Evolutionary conservation across 352 stramenopile genomes (phyloP), one percentile per base, ranked within the genome.

Genomic region (Phytophthora brassicae): DNA sequence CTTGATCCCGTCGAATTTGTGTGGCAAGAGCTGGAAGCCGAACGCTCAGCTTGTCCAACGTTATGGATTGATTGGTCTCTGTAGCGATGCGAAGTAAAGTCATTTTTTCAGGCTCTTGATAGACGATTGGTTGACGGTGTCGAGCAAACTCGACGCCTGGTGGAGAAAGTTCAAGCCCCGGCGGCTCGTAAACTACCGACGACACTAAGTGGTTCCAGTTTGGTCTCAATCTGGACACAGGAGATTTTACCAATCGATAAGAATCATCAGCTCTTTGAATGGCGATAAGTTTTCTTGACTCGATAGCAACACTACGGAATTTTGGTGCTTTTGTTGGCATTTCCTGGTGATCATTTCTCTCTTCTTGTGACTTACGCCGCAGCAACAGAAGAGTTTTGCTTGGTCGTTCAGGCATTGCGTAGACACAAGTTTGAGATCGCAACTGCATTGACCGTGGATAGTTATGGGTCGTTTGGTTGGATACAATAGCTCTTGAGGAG

Each of bases 371-470:
- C 0, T 16, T 53, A 16, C 45, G 66, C 16, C 60, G 49, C 2
- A 60, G 55, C 4, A 60, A 22, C 13, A 56, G 36, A 26, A 45
- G 41, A 19, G 48, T 17, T 14, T 68, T 76, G 19, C 39, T 47
- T 14, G 47, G 39, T 17, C 66, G 51, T 33, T 59, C 66, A 0
- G 70, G 66, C 48, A 79, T 64, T 4, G 36, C 33, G 29, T 81
- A 77, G 17, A 72, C 47, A 38, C 64, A 73, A 13, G 46, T 66
- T 11, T 49, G 52, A 4, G 63, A 69, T 26, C 43, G 44, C 23
- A 62, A 23, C 6, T 36, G 26, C 7, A 8, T 16, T 17, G 56
- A 42, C 7, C n/a, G 28, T 20, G 39, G n/a, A 23, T 22, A 44
- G 2, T 70, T 47, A 26, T 61, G 58, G 28, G 12, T 68, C 13